Percentiles rank a stretch among this genome's conserved stretches.
Conservation (phyloP, 208 protist genomes). For the Acanthamoeba sp. region DNA sequence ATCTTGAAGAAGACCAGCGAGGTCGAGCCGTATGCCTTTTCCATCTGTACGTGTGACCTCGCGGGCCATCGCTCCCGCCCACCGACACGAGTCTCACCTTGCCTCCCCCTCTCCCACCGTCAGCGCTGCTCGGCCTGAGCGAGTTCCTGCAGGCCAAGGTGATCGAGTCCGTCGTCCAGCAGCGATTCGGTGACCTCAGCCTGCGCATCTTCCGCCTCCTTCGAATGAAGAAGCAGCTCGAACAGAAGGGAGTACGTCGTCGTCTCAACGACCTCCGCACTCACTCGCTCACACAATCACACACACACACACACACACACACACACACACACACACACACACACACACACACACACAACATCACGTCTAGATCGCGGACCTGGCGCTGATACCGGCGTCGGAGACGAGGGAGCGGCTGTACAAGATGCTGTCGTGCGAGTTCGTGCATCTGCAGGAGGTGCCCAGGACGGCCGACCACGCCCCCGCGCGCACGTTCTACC, state of each 20-base stretch:
- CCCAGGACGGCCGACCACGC: conserved; percentile 46
- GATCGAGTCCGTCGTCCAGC: conserved; percentile 55
- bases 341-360: too few relatives aligned
- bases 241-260: conserved; percentile 23
- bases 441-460: conserved; percentile 73
- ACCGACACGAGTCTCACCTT: too few relatives aligned
- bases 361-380: conserved; percentile 40
- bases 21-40: background rate
- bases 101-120: too few relatives aligned
- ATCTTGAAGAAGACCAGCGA: conserved; percentile 54
- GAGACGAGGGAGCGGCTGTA: conserved; percentile 46
- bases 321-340: too few relatives aligned
- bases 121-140: conserved; percentile 44
- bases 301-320: too few relatives aligned
- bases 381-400: conserved; percentile 24
- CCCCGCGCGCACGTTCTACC: conserved; percentile 67
- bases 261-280: background rate
- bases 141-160: conserved; percentile 52
- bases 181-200: conserved; percentile 64
- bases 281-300: too few relatives aligned
- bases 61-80: too few relatives aligned
- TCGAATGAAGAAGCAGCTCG: conserved; percentile 51
- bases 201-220: conserved; percentile 64
- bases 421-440: conserved; percentile 62
- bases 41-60: background rate